Base-by-base conservation (phyloP, 306 rosid genomes). In the Sesbania bispinosa region DNA sequence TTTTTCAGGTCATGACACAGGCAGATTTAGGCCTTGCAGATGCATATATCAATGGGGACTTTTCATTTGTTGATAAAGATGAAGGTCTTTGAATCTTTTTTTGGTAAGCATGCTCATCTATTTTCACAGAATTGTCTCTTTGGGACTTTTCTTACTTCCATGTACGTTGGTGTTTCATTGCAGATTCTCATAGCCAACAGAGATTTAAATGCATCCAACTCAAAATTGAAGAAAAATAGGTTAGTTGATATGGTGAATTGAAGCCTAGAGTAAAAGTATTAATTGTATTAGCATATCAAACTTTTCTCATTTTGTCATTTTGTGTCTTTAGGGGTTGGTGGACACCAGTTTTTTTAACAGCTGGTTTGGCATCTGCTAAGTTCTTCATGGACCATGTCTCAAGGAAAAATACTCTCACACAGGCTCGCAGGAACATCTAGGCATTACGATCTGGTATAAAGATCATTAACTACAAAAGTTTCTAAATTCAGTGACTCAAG, bases 1-100 rank as follows among this genome's bases (percentile, higher is more conserved):
- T 74, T 64, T 53, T 66, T 80, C 91, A 92, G 98, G 82, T 90
- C 48, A 88, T 84, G 88, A 85, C 98, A 21, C 97, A 71, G 60
- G 97, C 98, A 30, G 98, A 93, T 80, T 84, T 93, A 84, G 98
- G 97, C 88, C 86, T 93, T 26, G 98, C 97, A 13, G 97, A 90
- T 80, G 96, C 98, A 52, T 93, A 86, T 73, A 87, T 90, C 39
- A 80, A 88, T 14, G 96, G 87, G 13, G 92, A 90, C 68, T 84
- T 88, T 63, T 85, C 92, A 42, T 88, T 93, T 73, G 88, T 75
- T 42, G 97, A 90, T 67, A 85, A 93, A 69, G 81, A 90, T 55
- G 80, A 77, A 64, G 98, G 96, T 57, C 94, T 93, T 74, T 90
- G 33, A 83, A 84, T 55, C 71, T 88, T 48, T 71, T 90, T 41